Base-by-base conservation (phyloP, 2,329 filamentous ascomycete genomes). In the Fusarium pseudocircinatum region DNA sequence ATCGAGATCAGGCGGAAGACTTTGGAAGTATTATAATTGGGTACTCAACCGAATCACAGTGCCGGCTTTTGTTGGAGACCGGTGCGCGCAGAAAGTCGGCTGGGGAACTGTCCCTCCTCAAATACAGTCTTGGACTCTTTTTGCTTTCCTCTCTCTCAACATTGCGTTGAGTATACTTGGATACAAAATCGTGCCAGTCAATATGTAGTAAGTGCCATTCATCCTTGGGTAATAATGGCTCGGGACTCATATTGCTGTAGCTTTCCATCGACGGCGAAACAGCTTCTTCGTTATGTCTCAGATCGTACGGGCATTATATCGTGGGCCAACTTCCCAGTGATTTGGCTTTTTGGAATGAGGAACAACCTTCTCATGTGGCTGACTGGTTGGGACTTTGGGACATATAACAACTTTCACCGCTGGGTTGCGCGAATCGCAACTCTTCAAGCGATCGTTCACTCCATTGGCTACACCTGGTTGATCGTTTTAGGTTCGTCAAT, bases 371-470 rank as follows among this genome's bases (percentile, higher is more conserved):
- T 93, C 22, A 82, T 92, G 61, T 92, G 89, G 89, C 78, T 90
- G 1, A 93, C 92, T 0, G 91, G 91, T 0, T 93, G 91, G 91
- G 89, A 88, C 16, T 93, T 91, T 78, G 85, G 86, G 4, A 90
- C 89, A 0, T 93, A 90, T 75, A 93, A 89, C 72, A 86, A 89
- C 44, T 92, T 93, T 59, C 92, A 93, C 79, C 88, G 91, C 1
- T 91, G 90, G 85, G 84, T 91, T 7, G 91, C 92, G 0, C 84
- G 91, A 24, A 84, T 92, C 6, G 86, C 90, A 11, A 91, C 90
- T 0, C 63, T 90, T 1, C 86, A 92, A 72, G 91, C 90, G 3
- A 83, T 92, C 4, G 78, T 91, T 0, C 92, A 94, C 75, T 91
- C 90, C 0, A 64, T 91, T 3, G 86, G 87, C 0, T 93, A 92